These are phyloP conservation scores for Penicillium sp. DNA, from an alignment of 2,329 filamentous ascomycete genomes.

Conservation along the genomic window DNA sequence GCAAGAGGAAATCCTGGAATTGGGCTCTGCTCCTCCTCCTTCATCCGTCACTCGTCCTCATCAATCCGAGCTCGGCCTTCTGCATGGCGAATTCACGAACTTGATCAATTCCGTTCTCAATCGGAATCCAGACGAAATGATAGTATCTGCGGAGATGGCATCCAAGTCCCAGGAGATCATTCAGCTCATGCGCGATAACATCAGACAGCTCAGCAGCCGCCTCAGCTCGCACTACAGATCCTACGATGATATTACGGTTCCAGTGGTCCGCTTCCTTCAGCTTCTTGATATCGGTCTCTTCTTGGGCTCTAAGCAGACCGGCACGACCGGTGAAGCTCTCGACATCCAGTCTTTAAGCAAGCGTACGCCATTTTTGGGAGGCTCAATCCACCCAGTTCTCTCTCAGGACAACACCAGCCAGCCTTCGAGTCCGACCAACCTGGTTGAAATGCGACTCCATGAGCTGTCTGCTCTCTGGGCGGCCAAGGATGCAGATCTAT, in stretches of 20 bases:
- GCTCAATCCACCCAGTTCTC: conserved; percentile 21
- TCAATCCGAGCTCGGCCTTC: conserved; percentile 60
- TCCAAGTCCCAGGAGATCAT: conserved; percentile 31
- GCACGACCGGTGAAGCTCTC: conserved; percentile 14
- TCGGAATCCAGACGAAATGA: conserved; percentile 30
- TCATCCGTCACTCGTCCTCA: conserved; percentile 68
- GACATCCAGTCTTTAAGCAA: conserved; percentile 31
- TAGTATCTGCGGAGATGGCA: conserved; percentile 17
- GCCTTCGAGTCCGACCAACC: conserved; percentile 21
- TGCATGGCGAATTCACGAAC: conserved; percentile 81
- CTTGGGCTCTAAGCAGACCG: conserved; percentile 43
- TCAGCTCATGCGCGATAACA: conserved; percentile 49
- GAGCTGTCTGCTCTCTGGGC: conserved; percentile 35
- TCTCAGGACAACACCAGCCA: conserved; percentile 2
- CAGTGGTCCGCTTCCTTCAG: conserved; percentile 72
- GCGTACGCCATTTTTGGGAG: conserved; percentile 41
- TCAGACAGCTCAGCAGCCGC: conserved; percentile 66
- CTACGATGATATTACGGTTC: conserved; percentile 80
- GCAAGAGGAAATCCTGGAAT: conserved; percentile 55
- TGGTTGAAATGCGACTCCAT: conserved; percentile 36
- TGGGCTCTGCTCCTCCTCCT: conserved; percentile 64
- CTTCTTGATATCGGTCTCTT: conserved; percentile 73
- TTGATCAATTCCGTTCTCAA: conserved; percentile 62
- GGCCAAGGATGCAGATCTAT: conserved; percentile 32
- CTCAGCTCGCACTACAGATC: conserved; percentile 66